phyloP scores from a whole-genome alignment of 495 filamentous ascomycete species.

The Penicillium fimorum region DNA sequence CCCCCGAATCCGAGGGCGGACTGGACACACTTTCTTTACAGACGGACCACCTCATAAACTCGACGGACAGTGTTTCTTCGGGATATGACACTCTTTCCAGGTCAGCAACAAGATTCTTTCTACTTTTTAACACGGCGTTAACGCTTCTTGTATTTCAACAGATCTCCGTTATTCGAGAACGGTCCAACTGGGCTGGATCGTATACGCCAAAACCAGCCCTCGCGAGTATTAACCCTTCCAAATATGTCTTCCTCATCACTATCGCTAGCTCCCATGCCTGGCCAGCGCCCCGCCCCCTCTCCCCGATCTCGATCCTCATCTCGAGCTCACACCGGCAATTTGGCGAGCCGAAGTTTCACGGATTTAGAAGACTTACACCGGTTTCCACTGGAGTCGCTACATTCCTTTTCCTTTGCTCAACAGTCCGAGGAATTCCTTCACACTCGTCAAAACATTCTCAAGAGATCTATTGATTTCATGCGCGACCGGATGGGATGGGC shows the following conservation, averaged over 20 bases:
- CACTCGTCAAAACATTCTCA: constrained; percentile 88
- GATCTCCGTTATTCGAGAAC: constrained; percentile 60
- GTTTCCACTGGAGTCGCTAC: constrained; percentile 93
- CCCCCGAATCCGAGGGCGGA: constrained; percentile 39
- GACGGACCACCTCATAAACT: constrained; percentile 40
- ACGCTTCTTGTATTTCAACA: constrained; percentile 47
- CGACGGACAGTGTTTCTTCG: constrained; percentile 41
- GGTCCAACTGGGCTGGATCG: constrained; percentile 79
- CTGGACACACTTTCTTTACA: constrained; percentile 60
- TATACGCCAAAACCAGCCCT: constrained; percentile 80
- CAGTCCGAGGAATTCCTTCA: constrained; percentile 90
- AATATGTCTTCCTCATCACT: constrained; percentile 64
- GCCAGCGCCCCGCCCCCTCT: constrained; percentile 63
- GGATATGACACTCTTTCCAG: constrained; percentile 47
- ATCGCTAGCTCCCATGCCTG: constrained; percentile 51
- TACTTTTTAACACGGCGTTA: constrained; percentile 51
- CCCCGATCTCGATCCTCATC: constrained; percentile 50
- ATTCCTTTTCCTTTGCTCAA: constrained; percentile 98
- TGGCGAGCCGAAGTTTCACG: constrained; percentile 63
- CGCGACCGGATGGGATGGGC: constrained; percentile 87
- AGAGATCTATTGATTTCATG: constrained; percentile 96
- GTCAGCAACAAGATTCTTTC: constrained; percentile 24
- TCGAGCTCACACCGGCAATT: constrained; percentile 52
- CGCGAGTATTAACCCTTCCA: constrained; percentile 63
- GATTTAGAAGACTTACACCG: constrained; percentile 85